Evolutionary conservation across 2,329 filamentous ascomycete species (phyloP).

Genomic region (Colletotrichum melonis): DNA sequence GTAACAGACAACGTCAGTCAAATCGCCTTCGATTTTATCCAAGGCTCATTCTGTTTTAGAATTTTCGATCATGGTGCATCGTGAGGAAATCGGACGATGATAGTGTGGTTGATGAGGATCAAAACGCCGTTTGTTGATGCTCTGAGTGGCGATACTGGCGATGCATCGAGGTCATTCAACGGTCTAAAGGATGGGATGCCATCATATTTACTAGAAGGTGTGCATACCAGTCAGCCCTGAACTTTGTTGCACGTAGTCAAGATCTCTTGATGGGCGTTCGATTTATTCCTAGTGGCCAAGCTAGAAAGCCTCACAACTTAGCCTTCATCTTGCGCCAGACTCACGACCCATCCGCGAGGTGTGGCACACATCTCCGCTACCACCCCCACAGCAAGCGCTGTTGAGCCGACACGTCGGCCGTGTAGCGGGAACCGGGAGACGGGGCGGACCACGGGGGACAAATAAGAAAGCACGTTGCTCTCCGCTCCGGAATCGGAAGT

Average conservation of each 20-base stretch:
- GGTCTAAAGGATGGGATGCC: no score
- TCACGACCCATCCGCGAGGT: not conserved
- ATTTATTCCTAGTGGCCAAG: not conserved
- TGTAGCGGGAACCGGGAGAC: not conserved
- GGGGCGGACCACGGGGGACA: not conserved
- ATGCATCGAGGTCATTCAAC: no score
- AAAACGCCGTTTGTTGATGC: no score
- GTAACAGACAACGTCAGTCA: no score
- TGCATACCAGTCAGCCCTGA: no score
- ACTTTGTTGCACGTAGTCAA: not conserved
- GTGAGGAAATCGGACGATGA: no score
- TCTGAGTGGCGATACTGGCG: no score
- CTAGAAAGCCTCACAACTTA: not conserved
- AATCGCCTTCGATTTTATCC: no score
- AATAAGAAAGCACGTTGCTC: not conserved
- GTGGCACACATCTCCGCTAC: not conserved
- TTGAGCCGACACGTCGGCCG: conserved; percentile 1
- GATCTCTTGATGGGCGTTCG: not conserved
- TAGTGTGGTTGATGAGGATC: no score
- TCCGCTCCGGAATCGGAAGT: not conserved
- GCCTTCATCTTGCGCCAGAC: not conserved
- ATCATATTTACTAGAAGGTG: no score
- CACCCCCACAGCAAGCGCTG: not conserved
- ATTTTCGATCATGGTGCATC: no score
- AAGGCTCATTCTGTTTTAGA: no score